These are phyloP conservation scores for Biscogniauxia mediterranea DNA, from an alignment of 2,329 filamentous ascomycete species.

Conservation along the genomic window DNA sequence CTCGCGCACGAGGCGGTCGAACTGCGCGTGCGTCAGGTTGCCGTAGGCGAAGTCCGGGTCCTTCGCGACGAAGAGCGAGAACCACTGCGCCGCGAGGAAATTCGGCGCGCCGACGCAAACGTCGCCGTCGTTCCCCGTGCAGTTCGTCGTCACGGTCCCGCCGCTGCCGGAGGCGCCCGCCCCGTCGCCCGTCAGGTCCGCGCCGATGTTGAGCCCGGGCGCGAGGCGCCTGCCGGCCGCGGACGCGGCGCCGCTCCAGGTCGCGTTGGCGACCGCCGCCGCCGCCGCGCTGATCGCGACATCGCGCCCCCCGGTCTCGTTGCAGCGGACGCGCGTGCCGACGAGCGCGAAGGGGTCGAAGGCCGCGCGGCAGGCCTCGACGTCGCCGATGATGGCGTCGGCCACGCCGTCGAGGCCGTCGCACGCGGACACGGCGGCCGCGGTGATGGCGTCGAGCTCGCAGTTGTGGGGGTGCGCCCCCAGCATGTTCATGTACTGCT, in stretches of 20 bases:
- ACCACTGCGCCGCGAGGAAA: constrained; percentile 7
- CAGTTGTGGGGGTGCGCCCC: constrained; percentile 33
- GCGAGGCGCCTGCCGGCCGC: constrained; percentile 1
- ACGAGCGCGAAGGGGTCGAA: constrained; percentile 19
- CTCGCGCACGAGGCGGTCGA: constrained; percentile 5
- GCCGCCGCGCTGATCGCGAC: constrained; percentile 6
- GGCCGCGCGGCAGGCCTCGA: constrained; percentile 29
- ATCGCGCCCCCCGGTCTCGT: background rate
- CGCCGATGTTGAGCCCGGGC: constrained; percentile 7
- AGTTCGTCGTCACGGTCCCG: constrained; percentile 6
- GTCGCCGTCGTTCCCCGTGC: background rate
- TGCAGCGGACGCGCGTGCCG: background rate
- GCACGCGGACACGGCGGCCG: constrained; percentile 29
- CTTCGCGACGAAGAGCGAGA: constrained; percentile 9
- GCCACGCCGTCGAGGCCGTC: constrained; percentile 39
- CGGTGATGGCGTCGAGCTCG: constrained; percentile 36
- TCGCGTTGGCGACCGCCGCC: too few species aligned
- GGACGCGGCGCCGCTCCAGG: constrained; percentile 8
- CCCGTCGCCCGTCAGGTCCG: constrained; percentile 6
- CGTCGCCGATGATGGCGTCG: constrained; percentile 40
- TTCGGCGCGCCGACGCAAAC: constrained; percentile 3
- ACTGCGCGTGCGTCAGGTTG: constrained; percentile 8
- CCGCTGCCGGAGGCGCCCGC: too few species aligned
- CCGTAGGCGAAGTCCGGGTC: constrained; percentile 6
- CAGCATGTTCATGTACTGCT: constrained; percentile 29